Evolutionary conservation across 805 yeast genomes (phyloP), one percentile per base, ranked within the genome.

Genomic region (Myxozyma mucilagina): DNA sequence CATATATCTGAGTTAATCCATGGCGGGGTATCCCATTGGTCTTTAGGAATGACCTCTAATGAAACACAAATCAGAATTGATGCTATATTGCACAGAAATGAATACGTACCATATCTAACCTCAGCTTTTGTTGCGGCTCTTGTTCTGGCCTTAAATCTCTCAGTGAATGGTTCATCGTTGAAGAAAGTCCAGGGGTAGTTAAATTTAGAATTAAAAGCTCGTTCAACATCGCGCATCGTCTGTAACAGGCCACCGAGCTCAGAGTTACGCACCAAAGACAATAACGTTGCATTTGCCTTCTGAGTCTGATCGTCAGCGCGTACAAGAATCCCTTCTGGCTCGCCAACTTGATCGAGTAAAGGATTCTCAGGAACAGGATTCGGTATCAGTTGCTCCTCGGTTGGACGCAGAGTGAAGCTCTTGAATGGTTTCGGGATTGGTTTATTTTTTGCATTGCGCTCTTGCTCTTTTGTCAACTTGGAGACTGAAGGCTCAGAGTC

Each of bases 161-260:
- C 81, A 0, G 82, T 74, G 70, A 90, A 90, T 3, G 84, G 84
- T 57, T 75, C 77, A 69, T 90, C 96, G 70, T 89, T 90, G 43
- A 90, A 70, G 61, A 90, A 87, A 1, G 89, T 89, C 76, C 90
- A 90, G 0, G 96, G 96, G 71, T 90, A 90, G 52, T 81, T 80
- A 73, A 85, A 90, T 68, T 87, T 87, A 31, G 73, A 63, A 71
- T 90, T 90, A 76, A 89, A 90, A 1, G 75, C 79, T 31, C 71
- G 71, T 70, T 90, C 96, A 41, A 90, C 80, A 64, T 80, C 82
- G 57, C 70, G 71, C 63, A 90, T 83, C 1, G 96, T 81, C 10
- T 68, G 64, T 0, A 82, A 68, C 9, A 89, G 77, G 0, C 73
- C 78, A 0, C 67, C 66, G 18, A 80, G 70, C 68, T 90, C 96